Conservation (phyloP, 441 rosid species). For the Sinapis alba region DNA sequence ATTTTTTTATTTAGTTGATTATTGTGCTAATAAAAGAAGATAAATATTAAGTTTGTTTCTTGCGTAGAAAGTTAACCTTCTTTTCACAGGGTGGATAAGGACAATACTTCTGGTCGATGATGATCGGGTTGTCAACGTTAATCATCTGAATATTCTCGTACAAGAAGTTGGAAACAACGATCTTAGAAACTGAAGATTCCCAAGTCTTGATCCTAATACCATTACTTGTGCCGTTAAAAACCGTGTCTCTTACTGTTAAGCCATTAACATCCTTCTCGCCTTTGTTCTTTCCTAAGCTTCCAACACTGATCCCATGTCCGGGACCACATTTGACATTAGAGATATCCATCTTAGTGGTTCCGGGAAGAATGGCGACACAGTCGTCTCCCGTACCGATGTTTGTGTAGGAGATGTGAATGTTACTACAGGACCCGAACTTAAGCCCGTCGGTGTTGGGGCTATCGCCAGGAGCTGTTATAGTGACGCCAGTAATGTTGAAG, state of each 20-base stretch:
- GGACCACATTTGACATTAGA: slow-evolving; percentile 37
- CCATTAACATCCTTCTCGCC: slow-evolving; percentile 31
- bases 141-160: slow-evolving; percentile 50
- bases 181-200: slow-evolving; percentile 45
- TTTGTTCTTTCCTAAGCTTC: slow-evolving; percentile 41
- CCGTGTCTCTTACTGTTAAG: slow-evolving; percentile 18
- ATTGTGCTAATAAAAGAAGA: background rate
- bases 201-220: slow-evolving; percentile 46
- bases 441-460: slow-evolving; percentile 69
- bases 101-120: slow-evolving; percentile 50
- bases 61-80: slow-evolving; percentile 12
- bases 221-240: slow-evolving; percentile 31
- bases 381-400: slow-evolving; percentile 35
- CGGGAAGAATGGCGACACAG: slow-evolving; percentile 35
- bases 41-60: background rate
- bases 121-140: slow-evolving; percentile 45
- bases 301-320: slow-evolving; percentile 40
- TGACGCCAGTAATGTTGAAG: slow-evolving; percentile 24
- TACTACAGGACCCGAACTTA: slow-evolving; percentile 42
- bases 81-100: slow-evolving; percentile 42
- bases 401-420: slow-evolving; percentile 17
- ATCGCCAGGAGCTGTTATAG: slow-evolving; percentile 45
- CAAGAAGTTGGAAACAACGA: slow-evolving; percentile 44
- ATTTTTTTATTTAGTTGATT: background rate
- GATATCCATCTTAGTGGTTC: slow-evolving; percentile 24